Evolutionary conservation across 495 filamentous ascomycete species (phyloP), one percentile per base, ranked within the genome.

Genomic region (Entonaema liquescens): DNA sequence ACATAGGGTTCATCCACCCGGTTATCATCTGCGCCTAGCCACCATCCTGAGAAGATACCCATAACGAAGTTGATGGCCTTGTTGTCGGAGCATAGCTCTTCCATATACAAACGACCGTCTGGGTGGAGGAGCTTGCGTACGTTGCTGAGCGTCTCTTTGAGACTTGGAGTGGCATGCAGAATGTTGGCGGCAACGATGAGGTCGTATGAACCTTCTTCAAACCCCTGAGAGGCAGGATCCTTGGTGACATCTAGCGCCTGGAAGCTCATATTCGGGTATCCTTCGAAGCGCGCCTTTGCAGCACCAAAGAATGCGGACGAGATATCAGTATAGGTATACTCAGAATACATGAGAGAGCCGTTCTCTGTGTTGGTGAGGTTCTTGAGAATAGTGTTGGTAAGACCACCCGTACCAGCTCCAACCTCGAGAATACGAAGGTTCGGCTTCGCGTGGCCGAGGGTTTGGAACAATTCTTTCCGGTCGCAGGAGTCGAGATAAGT

Each of bases 311-410:
- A 83, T 13, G 67, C 78, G 6, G 72, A 50, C 2, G 81, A 79
- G 21, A 86, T 80, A 59, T 89, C 82, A 2, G 86, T 86, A 67
- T 70, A 88, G 0, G 84, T 86, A 65, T 88, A 89, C 5, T 78
- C 78, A 1, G 31, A 55, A 21, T 53, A 53, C 49, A 29, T 53
- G 12, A 65, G 77, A 81, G 17, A 47, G 1, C 42, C 42, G 8
- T 23, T 47, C 19, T 44, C 38, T 61, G n/a, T 19, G 13, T 25
- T 31, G 77, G 26, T 23, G 26, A 53, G 23, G 5, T 25, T 25
- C 0, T 71, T 40, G 5, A 80, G 42, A 26, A 85, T 63, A 3
- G 49, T 25, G n/a, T 79, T 74, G 0, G 86, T 85, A 2, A 81
- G 69, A 13, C 74, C 77, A 3, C 83, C 82, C 13, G 81, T 81